A percentile compares a stretch with the other conserved stretches of the same genome.
Evolutionary conservation across 1,284 basidiomycete species (phyloP).

Genomic region (Leccinum solheimii): DNA sequence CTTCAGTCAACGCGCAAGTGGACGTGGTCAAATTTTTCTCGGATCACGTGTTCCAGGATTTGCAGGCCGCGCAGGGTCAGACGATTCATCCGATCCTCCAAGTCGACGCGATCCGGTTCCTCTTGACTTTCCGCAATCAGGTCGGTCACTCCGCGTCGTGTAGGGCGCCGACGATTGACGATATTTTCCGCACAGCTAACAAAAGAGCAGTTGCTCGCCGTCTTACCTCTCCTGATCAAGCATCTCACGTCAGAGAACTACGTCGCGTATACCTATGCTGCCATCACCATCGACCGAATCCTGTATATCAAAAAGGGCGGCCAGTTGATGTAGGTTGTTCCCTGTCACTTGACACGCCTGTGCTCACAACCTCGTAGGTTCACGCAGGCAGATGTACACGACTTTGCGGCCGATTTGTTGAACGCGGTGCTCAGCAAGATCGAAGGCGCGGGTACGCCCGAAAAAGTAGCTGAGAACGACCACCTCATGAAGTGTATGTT

Average conservation of each 20-base stretch:
- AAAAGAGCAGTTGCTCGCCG: slow-evolving; percentile 91
- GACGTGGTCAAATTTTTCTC: slow-evolving; percentile 97
- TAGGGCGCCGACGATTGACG: neutral
- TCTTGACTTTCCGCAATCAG: slow-evolving; percentile 94
- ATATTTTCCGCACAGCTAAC: slow-evolving; percentile 61
- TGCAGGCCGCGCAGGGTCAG: slow-evolving; percentile 65
- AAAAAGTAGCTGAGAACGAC: slow-evolving; percentile 97
- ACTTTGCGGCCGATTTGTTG: slow-evolving; percentile 77
- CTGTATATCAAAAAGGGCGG: slow-evolving; percentile 83
- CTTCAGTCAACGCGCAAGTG: slow-evolving; percentile 88
- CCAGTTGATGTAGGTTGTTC: slow-evolving; percentile 58
- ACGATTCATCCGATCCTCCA: slow-evolving; percentile 88
- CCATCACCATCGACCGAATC: slow-evolving; percentile 87
- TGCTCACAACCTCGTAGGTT: slow-evolving; percentile 56
- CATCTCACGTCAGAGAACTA: slow-evolving; percentile 83
- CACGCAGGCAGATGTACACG: slow-evolving; percentile 81
- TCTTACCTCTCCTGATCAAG: slow-evolving; percentile 84
- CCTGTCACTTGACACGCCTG: neutral
- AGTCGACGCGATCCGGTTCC: slow-evolving; percentile 93
- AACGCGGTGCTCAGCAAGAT: slow-evolving; percentile 82
- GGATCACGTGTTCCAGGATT: slow-evolving; percentile 86
- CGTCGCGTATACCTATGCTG: slow-evolving; percentile 87
- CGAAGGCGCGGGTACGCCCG: slow-evolving; percentile 79
- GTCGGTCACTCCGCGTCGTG: neutral
- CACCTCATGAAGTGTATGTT: slow-evolving; percentile 93